Evolutionary conservation across 2,329 filamentous ascomycete genomes (phyloP).

Genomic region (Thermochaetoides dissita): DNA sequence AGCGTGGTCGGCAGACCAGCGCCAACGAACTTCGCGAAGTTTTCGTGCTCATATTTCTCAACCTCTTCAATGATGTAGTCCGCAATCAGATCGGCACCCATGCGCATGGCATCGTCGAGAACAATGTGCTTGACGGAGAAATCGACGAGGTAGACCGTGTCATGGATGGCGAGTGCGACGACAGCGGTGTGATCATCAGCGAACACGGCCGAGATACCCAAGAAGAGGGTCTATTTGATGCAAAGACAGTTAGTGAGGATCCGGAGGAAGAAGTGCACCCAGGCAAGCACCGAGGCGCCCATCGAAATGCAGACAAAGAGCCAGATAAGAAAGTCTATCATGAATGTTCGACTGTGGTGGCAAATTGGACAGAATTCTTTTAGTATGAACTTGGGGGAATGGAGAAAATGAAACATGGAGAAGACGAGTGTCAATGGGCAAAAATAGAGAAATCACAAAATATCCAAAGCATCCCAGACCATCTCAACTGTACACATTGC

Average conservation of each 20-base stretch:
- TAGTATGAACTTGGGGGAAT: no score
- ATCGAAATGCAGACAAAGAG: no score
- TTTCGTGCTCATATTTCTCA: slow-evolving; percentile 45
- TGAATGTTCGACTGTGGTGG: no score
- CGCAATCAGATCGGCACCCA: slow-evolving; percentile 34
- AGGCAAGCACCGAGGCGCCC: no score
- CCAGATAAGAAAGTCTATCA: no score
- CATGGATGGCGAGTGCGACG: slow-evolving; percentile 56
- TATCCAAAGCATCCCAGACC: no score
- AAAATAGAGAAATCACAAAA: no score
- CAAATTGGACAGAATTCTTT: no score
- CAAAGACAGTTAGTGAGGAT: not conserved
- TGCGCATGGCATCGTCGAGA: slow-evolving; percentile 25
- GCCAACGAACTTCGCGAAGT: slow-evolving; percentile 62
- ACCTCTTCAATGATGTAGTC: slow-evolving; percentile 46
- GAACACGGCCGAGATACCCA: slow-evolving; percentile 46
- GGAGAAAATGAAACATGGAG: no score
- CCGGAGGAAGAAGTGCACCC: no score
- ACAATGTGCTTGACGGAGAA: slow-evolving; percentile 50
- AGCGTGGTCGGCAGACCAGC: slow-evolving; percentile 52
- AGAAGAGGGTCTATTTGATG: slow-evolving; percentile 38
- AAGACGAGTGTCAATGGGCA: no score
- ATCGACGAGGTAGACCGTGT: slow-evolving; percentile 61
- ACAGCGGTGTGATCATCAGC: slow-evolving; percentile 37
- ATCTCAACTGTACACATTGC: no score